phyloP scores from a whole-genome alignment of 257 asterid species.

The Fraxinus cuspidata region DNA sequence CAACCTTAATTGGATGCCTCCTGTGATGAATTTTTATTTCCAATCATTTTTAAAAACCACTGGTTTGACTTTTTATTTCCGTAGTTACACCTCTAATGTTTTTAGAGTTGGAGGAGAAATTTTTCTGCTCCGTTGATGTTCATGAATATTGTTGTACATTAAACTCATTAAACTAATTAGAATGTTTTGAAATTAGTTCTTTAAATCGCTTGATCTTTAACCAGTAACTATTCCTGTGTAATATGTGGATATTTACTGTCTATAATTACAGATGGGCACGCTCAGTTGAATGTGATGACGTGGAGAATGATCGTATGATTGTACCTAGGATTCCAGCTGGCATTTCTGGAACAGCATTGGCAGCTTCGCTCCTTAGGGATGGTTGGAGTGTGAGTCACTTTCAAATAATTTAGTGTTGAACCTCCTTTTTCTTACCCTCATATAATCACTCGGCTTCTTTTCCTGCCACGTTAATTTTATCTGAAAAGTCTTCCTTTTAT shows the following conservation, averaged over 20 bases:
- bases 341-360: conserved; percentile 92
- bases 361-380: conserved; percentile 94
- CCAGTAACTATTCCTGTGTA: neutral
- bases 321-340: conserved; percentile 77
- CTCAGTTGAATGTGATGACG: conserved; percentile 14
- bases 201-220: neutral
- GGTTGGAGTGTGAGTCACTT: conserved; percentile 88
- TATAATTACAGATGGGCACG: conserved; percentile 38
- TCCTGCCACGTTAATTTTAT: neutral
- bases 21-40: neutral
- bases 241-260: neutral
- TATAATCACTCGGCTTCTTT: neutral
- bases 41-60: neutral
- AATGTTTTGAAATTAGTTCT: too few species aligned
- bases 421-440: conserved; percentile 1
- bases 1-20: neutral
- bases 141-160: neutral
- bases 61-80: neutral
- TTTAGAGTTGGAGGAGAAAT: neutral
- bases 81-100: neutral
- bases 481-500: neutral
- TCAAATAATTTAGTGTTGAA: neutral
- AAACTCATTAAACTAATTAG: neutral
- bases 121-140: conserved; percentile 4
- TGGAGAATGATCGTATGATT: conserved; percentile 62